These are phyloP conservation scores for Chaetomium olivaceum DNA, from an alignment of 2,329 filamentous ascomycete genomes.

Conservation along the genomic window DNA sequence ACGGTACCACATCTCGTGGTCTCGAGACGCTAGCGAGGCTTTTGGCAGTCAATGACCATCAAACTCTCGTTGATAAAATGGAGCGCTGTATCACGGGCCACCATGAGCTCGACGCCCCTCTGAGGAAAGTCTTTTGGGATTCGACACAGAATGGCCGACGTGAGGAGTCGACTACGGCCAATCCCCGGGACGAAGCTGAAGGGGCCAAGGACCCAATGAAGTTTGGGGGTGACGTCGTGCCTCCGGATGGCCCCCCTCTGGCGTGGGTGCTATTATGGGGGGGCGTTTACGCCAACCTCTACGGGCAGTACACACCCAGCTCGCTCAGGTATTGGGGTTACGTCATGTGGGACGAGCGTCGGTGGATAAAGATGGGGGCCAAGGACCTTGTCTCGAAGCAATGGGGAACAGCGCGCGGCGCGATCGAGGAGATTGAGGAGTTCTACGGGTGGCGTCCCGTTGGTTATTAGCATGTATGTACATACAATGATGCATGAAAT, in stretches of 20 bases:
- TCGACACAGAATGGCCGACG: neutral
- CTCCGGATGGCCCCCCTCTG: constrained; percentile 3
- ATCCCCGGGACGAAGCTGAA: constrained; percentile 9
- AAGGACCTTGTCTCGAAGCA: neutral
- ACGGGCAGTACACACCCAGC: neutral
- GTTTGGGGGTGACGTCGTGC: constrained; percentile 4
- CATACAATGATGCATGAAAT: neutral
- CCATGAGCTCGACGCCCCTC: neutral
- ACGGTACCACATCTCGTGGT: neutral
- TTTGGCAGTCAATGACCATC: neutral
- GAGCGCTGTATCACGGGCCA: neutral
- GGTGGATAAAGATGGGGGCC: constrained; percentile 1
- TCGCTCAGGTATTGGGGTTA: neutral
- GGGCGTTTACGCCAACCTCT: constrained; percentile 3
- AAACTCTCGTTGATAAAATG: neutral
- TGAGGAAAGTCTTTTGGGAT: neutral
- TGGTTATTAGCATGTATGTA: neutral
- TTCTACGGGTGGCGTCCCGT: neutral
- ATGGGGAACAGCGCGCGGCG: constrained; percentile 3
- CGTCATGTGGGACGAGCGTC: constrained; percentile 11
- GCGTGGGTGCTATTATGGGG: constrained; percentile 9
- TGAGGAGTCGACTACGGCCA: neutral
- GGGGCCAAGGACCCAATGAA: neutral
- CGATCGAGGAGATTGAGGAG: neutral
- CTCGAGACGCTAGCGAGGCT: neutral